These are phyloP conservation scores for Picea abies DNA, from an alignment of 83 land plant genomes.

Conservation along the genomic window DNA sequence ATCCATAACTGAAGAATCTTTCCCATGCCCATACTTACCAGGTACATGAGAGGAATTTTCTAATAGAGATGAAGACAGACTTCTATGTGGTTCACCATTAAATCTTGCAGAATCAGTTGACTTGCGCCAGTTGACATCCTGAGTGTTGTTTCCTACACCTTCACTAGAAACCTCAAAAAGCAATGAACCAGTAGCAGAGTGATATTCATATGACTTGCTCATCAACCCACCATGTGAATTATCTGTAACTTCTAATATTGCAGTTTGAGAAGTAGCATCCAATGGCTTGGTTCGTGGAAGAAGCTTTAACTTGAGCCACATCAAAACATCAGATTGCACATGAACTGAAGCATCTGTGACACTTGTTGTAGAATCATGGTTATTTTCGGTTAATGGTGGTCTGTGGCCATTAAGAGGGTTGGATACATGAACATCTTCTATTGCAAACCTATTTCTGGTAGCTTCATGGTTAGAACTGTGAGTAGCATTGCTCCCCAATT, in stretches of 20 bases:
- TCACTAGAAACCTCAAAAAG: background rate
- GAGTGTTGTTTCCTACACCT: too few relatives aligned
- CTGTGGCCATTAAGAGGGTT: background rate
- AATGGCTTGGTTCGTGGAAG: slow-evolving; percentile 73
- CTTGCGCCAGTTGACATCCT: too few relatives aligned
- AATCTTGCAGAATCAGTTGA: too few relatives aligned
- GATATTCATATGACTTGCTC: slow-evolving; percentile 16
- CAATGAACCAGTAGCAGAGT: slow-evolving; percentile 6
- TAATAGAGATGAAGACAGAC: too few relatives aligned
- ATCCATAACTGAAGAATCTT: too few relatives aligned
- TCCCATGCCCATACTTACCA: too few relatives aligned
- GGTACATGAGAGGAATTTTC: too few relatives aligned
- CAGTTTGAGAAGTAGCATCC: slow-evolving; percentile 23
- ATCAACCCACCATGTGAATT: slow-evolving; percentile 8
- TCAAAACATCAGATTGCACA: slow-evolving; percentile 26
- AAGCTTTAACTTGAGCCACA: slow-evolving; percentile 73
- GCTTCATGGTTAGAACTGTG: background rate
- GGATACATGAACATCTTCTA: background rate
- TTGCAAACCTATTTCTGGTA: slow-evolving; percentile 11
- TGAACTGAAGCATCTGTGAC: slow-evolving; percentile 13
- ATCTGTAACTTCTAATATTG: background rate
- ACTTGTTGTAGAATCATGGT: background rate
- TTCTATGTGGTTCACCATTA: too few relatives aligned
- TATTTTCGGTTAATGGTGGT: background rate
- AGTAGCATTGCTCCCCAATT: background rate